Base-by-base conservation (phyloP, 495 filamentous ascomycete species). In the Xylaria venustula region DNA sequence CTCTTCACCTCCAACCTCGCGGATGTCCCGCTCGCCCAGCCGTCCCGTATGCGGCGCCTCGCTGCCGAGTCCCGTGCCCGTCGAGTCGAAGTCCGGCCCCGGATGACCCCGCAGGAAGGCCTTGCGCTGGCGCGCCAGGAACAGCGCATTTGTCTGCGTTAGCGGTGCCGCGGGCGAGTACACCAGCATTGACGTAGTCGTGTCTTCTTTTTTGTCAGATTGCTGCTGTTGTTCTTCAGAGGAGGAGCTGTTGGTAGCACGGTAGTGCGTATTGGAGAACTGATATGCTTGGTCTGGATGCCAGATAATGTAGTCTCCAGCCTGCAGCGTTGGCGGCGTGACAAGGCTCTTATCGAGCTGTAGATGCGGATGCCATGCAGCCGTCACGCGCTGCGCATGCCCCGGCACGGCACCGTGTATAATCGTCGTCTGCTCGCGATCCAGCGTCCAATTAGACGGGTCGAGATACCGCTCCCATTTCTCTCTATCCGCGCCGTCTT, bases 301-400 rank as follows among this genome's bases (percentile, higher is more conserved):
- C 93, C 92, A 97, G 54, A 88, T 83, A 11, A 97, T 91, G 75
- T 90, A 96, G 73, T 97, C 92, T 47, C 92, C 92, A 0, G 90
- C 92, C 34, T 83, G 79, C 15, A 96, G 86, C 9, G 79, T 80
- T 5, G 92, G 92, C 1, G 93, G 79, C 49, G 90, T 87, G 20
- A 93, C 82, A 82, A 97, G 94, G 14, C 86, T 88, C 36, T 79
- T 77, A 45, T 84, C 75, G 9, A 96, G 83, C 44, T 88, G 79
- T 15, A 96, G 82, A 56, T 96, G 89, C 0, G 92, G 92, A 65
- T 96, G 92, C 64, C 89, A 85, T 0, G 81, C 76, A 12, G 85
- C 81, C 40, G 84, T 91, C 30, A 94, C 84, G 64, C 95, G 91
- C 71, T 96, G 93, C 36, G 87, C 87, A 54, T 88, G 84, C 2